Conservation (phyloP, 2,329 filamentous ascomycete genomes). For the Cordyceps farinosa region DNA sequence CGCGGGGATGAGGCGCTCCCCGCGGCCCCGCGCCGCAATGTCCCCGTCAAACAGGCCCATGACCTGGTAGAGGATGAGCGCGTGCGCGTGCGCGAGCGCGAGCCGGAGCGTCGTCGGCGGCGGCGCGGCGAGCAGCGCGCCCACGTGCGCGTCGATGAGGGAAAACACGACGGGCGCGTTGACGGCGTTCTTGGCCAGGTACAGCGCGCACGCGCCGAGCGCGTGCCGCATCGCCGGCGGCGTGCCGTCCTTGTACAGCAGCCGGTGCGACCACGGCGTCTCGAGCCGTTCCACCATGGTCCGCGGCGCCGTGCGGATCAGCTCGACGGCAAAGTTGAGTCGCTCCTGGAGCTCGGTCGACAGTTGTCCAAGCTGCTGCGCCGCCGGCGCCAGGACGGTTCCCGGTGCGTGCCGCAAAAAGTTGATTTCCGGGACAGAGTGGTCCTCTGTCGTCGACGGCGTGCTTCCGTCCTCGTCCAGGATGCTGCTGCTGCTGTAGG, state of each 20-base stretch:
- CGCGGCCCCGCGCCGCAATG: constrained; percentile 38
- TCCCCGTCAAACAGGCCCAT: constrained; percentile 50
- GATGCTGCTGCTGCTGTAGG: neutral
- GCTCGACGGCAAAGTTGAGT: constrained; percentile 44
- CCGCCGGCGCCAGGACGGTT: constrained; percentile 21
- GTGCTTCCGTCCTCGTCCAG: neutral
- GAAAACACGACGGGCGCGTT: constrained; percentile 49
- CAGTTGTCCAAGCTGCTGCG: constrained; percentile 23
- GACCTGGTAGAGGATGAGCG: constrained; percentile 47
- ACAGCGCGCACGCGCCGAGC: constrained; percentile 50
- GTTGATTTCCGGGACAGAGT: neutral
- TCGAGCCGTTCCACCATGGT: constrained; percentile 46
- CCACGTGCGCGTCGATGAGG: constrained; percentile 42
- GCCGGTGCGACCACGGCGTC: constrained; percentile 51
- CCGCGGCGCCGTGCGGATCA: constrained; percentile 47
- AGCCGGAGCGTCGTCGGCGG: constrained; percentile 28
- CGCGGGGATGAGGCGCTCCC: constrained; percentile 32
- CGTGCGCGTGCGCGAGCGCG: constrained; percentile 42
- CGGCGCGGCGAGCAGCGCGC: constrained; percentile 39
- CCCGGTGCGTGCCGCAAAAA: neutral
- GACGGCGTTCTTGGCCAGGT: constrained; percentile 44
- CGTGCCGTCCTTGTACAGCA: constrained; percentile 50
- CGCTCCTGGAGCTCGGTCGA: constrained; percentile 30
- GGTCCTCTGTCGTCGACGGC: neutral
- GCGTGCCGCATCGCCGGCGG: constrained; percentile 51